Percentiles rank a stretch among this genome's conserved stretches.
Conservation (phyloP, 2,329 filamentous ascomycete genomes). For the Calycina marina region DNA sequence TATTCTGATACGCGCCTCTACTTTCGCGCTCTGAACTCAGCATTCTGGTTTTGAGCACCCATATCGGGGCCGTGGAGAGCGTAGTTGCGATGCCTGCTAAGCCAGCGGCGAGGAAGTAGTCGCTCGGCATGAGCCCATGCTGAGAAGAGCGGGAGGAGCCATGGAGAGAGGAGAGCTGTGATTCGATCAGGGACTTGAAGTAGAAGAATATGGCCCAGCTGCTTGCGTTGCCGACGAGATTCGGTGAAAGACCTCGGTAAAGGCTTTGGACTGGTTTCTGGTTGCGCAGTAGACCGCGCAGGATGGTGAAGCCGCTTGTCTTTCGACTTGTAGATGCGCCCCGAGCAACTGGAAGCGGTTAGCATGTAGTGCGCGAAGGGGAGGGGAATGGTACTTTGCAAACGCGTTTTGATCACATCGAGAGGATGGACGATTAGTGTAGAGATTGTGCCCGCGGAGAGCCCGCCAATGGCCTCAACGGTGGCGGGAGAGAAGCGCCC, state of each 20-base stretch:
- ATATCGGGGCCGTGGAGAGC: conserved; percentile 82
- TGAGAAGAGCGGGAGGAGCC: conserved; percentile 5
- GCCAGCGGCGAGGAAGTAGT: conserved; percentile 74
- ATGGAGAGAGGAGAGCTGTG: conserved; percentile 19
- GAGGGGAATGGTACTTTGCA: conserved; percentile 52
- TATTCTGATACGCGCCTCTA: conserved; percentile 67
- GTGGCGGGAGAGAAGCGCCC: conserved; percentile 58
- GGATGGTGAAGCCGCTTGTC: conserved; percentile 35
- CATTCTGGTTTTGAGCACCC: conserved; percentile 98
- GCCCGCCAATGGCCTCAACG: conserved; percentile 78
- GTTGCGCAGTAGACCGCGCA: conserved; percentile 28
- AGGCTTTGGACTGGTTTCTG: conserved; percentile 52
- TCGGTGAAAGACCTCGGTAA: conserved; percentile 82
- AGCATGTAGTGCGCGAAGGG: no score
- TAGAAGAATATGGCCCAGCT: conserved; percentile 93
- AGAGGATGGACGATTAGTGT: conserved; percentile 84
- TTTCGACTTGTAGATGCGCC: conserved; percentile 25
- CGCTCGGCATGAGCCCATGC: conserved; percentile 25
- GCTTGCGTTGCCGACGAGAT: conserved; percentile 77
- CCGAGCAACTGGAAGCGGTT: conserved; percentile 35
- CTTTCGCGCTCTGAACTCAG: conserved; percentile 64
- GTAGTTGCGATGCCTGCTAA: conserved; percentile 59
- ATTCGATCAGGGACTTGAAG: conserved; percentile 44
- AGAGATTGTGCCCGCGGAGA: conserved; percentile 74
- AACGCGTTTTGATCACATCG: conserved; percentile 89